Percentiles rank a stretch among this genome's conserved stretches.
Conservation (phyloP, 305 asterid species). For the Striga hermonthica region DNA sequence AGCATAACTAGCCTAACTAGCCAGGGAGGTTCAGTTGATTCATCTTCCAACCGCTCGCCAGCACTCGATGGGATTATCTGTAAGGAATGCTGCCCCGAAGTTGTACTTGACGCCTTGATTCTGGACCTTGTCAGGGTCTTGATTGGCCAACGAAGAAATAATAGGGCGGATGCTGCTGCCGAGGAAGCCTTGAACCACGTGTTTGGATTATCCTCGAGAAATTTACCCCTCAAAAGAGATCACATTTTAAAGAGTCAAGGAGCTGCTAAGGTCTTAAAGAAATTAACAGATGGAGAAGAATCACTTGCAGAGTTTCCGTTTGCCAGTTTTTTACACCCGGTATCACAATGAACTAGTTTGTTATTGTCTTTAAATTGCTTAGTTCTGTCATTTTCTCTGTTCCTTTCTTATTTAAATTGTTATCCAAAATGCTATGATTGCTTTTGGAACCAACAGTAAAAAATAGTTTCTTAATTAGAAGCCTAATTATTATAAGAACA, state of each 20-base stretch:
- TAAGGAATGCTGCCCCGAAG: constrained; percentile 76
- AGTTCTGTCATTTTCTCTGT: constrained; percentile 5
- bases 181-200: constrained; percentile 60
- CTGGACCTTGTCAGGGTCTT: constrained; percentile 81
- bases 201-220: constrained; percentile 48
- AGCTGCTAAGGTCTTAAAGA: constrained; percentile 41
- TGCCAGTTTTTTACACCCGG: constrained; percentile 90
- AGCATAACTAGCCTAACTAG: constrained; percentile 46
- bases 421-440: constrained; percentile 3
- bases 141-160: constrained; percentile 66
- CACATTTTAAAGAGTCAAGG: constrained; percentile 36
- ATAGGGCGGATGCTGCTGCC: constrained; percentile 63
- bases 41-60: constrained; percentile 61
- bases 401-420: constrained; percentile 15
- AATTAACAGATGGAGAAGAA: constrained; percentile 71
- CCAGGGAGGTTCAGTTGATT: constrained; percentile 67
- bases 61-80: constrained; percentile 70
- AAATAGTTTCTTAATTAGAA: constrained; percentile 25
- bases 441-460: neutral
- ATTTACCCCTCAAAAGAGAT: constrained; percentile 41
- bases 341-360: constrained; percentile 32
- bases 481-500: constrained; percentile 10
- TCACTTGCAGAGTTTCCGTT: constrained; percentile 93
- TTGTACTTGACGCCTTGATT: constrained; percentile 70
- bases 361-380: constrained; percentile 16